These are phyloP conservation scores for Debaryomyces tyrocola DNA, from an alignment of 805 yeast species.

Conservation along the genomic window DNA sequence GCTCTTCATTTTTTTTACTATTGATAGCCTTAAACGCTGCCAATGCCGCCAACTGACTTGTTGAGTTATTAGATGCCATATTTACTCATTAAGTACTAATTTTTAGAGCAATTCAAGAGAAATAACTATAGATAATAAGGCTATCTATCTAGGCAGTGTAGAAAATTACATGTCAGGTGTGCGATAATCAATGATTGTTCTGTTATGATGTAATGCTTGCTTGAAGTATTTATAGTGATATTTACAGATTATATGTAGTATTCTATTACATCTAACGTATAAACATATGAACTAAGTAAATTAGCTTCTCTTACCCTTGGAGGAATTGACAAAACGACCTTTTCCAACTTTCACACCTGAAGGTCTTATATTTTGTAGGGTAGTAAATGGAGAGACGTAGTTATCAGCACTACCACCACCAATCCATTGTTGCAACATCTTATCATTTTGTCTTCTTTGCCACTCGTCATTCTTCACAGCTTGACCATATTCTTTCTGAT, in stretches of 20 bases:
- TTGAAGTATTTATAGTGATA: no score
- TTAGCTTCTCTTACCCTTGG: slow-evolving; percentile 27
- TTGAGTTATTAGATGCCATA: slow-evolving; percentile 17
- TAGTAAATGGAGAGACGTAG: slow-evolving; percentile 78
- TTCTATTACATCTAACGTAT: no score
- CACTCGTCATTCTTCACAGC: slow-evolving; percentile 87
- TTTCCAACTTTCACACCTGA: slow-evolving; percentile 80
- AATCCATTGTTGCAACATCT: slow-evolving; percentile 80
- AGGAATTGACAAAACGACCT: slow-evolving; percentile 77
- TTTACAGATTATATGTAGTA: no score
- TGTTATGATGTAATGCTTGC: no score
- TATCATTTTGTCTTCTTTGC: slow-evolving; percentile 84
- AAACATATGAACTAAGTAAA: no score
- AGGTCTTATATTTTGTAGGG: slow-evolving; percentile 41
- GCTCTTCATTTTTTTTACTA: background rate
- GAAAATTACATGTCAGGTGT: no score
- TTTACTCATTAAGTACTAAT: background rate
- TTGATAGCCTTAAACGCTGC: slow-evolving; percentile 38
- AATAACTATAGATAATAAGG: background rate
- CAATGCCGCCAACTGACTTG: slow-evolving; percentile 44
- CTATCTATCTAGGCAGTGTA: background rate
- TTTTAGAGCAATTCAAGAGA: no score
- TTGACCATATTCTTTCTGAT: slow-evolving; percentile 88
- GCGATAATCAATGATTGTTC: no score
- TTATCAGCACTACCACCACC: slow-evolving; percentile 94